phyloP scores from a whole-genome alignment of 2,329 filamentous ascomycete species.

The Daldinia sp. region DNA sequence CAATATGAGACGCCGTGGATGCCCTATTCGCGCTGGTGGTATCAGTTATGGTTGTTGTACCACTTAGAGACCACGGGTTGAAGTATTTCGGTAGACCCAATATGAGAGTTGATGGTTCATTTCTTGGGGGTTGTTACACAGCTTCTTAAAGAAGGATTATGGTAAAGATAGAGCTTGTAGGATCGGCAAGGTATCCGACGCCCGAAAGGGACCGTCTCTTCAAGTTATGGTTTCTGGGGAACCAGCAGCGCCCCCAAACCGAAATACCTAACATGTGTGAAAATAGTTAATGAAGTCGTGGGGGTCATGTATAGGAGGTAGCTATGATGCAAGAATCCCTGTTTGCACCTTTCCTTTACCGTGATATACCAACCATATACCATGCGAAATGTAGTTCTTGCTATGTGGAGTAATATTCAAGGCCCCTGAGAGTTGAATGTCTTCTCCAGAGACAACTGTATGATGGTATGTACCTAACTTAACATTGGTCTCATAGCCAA shows the following conservation, averaged over 20 bases:
- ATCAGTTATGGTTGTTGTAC: background rate
- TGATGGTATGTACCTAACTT: background rate
- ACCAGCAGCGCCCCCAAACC: constrained; percentile 23
- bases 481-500: constrained; percentile 23
- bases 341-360: constrained; percentile 13
- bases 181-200: constrained; percentile 31
- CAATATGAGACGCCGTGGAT: background rate
- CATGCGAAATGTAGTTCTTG: constrained; percentile 17
- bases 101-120: constrained; percentile 24
- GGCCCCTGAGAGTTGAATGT: constrained; percentile 21
- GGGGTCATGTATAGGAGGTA: constrained; percentile 28
- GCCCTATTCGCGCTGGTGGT: background rate
- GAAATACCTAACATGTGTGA: constrained; percentile 14
- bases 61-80: background rate
- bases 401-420: constrained; percentile 25
- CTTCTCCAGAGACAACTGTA: constrained; percentile 25
- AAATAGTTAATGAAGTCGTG: constrained; percentile 34
- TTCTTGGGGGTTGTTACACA: constrained; percentile 32
- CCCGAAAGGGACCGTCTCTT: constrained; percentile 27
- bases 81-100: constrained; percentile 10
- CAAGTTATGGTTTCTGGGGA: constrained; percentile 36
- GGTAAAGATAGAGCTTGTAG: constrained; percentile 2
- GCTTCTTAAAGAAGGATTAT: constrained; percentile 13
- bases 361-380: constrained; percentile 1
- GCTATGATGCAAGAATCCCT: constrained; percentile 12